These are phyloP conservation scores for Dothistroma septosporum DNA, from an alignment of 2,329 filamentous ascomycete species.

Conservation along the genomic window DNA sequence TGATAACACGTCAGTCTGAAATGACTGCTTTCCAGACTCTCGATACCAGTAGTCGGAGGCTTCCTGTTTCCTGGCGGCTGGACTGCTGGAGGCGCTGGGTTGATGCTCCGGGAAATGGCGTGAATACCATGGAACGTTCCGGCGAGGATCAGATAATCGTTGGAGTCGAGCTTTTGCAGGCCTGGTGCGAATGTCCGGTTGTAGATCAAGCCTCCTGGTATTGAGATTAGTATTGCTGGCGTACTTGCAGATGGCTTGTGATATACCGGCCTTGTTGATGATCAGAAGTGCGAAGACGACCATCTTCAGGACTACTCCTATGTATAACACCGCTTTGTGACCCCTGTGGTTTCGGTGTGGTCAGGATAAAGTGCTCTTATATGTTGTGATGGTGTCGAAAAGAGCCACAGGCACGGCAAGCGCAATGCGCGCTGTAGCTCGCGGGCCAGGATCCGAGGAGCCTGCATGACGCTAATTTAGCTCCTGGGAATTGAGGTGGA, in stretches of 20 bases:
- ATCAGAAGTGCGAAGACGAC: conserved; percentile 92
- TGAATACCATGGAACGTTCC: conserved; percentile 89
- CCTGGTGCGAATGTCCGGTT: conserved; percentile 88
- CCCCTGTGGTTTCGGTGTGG: neutral
- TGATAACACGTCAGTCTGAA: conserved; percentile 96
- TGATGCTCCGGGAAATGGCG: conserved; percentile 57
- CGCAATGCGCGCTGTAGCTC: neutral
- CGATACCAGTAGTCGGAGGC: conserved; percentile 64
- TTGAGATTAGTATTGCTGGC: conserved; percentile 3
- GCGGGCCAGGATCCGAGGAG: neutral
- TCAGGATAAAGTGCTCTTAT: neutral
- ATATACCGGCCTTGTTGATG: conserved; percentile 83
- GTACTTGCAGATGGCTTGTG: conserved; percentile 33
- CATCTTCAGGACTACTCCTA: conserved; percentile 50
- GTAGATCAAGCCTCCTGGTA: conserved; percentile 71
- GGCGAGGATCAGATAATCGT: conserved; percentile 94
- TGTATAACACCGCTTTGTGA: neutral
- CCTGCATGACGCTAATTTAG: neutral
- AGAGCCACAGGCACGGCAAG: neutral
- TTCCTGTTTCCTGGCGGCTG: conserved; percentile 45
- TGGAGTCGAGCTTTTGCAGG: conserved; percentile 83
- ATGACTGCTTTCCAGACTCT: conserved; percentile 88
- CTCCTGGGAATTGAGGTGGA: neutral
- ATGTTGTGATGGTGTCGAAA: too few species aligned
- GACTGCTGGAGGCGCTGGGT: conserved; percentile 36